Percentiles rank a stretch among this genome's conserved stretches.
phyloP scores from a whole-genome alignment of 176 grass and related monocot species.

The Bothriochloa decipiens region DNA sequence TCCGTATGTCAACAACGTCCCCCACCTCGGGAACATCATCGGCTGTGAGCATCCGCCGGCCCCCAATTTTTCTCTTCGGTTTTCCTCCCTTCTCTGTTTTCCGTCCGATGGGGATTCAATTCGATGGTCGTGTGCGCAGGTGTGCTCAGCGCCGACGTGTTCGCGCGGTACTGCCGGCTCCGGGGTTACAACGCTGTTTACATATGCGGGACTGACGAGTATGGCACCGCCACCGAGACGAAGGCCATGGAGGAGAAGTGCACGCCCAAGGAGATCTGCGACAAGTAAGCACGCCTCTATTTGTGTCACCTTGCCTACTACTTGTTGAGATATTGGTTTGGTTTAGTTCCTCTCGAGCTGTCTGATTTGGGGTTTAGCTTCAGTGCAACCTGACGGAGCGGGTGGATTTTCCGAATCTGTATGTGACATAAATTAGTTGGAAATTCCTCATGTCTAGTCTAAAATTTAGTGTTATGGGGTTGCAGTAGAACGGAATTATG shows the following conservation, averaged over 20 bases:
- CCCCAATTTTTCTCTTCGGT: neutral
- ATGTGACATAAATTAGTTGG: neutral
- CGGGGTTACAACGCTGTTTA: conserved; percentile 90
- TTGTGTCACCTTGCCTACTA: neutral
- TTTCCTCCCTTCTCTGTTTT: conserved; percentile 8
- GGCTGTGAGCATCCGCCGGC: conserved; percentile 55
- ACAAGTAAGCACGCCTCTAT: conserved; percentile 62
- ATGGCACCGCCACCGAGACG: conserved; percentile 95
- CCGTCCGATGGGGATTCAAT: conserved; percentile 19
- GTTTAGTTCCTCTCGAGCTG: neutral
- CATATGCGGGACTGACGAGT: conserved; percentile 96
- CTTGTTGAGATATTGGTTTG: neutral
- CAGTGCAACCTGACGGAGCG: neutral
- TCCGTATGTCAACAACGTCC: conserved; percentile 86
- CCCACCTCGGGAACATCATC: conserved; percentile 86
- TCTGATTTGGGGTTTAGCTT: neutral
- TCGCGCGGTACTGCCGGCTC: conserved; percentile 89
- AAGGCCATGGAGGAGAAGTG: conserved; percentile 99
- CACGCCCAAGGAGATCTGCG: conserved; percentile 92
- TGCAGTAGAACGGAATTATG: neutral
- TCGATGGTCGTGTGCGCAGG: conserved; percentile 42
- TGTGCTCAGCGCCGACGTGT: conserved; percentile 94
- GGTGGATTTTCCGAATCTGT: neutral
- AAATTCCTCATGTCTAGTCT: neutral
- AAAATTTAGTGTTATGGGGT: neutral